These are phyloP conservation scores for Helenozyma baotianmanensis DNA, from an alignment of 805 yeast species.

Conservation along the genomic window DNA sequence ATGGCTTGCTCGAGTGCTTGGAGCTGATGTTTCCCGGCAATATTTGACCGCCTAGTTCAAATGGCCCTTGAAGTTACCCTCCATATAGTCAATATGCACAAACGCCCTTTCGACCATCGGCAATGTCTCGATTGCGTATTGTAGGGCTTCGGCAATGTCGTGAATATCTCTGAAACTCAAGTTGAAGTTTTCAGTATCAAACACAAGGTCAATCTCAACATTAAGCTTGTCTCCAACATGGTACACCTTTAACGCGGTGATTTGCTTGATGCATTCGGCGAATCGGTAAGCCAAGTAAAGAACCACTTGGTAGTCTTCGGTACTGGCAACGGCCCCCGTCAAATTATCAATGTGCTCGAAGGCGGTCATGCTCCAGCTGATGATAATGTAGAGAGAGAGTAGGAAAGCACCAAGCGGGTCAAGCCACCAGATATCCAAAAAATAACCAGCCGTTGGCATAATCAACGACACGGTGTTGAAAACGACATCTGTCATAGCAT, in stretches of 20 bases:
- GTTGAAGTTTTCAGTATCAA: constrained; percentile 38
- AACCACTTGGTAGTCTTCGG: constrained; percentile 59
- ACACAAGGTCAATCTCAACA: constrained; percentile 72
- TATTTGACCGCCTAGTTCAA: constrained; percentile 17
- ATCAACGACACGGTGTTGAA: constrained; percentile 68
- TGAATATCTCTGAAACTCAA: constrained; percentile 63
- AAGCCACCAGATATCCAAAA: constrained; percentile 58
- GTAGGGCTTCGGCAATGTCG: constrained; percentile 77
- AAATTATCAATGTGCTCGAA: constrained; percentile 70
- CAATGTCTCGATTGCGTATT: constrained; percentile 72
- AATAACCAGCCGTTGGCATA: constrained; percentile 60
- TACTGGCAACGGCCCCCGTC: constrained; percentile 68
- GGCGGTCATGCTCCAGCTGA: constrained; percentile 61
- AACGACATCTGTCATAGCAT: constrained; percentile 72
- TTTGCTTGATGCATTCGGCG: constrained; percentile 58
- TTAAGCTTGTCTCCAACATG: constrained; percentile 75
- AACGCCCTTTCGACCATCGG: constrained; percentile 78
- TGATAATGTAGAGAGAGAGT: constrained; percentile 57
- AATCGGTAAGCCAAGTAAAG: constrained; percentile 65
- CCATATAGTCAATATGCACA: constrained; percentile 70
- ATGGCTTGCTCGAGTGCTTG: constrained; percentile 15
- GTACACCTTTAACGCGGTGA: constrained; percentile 65
- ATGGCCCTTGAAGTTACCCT: constrained; percentile 41
- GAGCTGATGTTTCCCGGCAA: constrained; percentile 6
- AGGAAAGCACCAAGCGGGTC: constrained; percentile 71